These are phyloP conservation scores for Eucalyptus erythrocorys DNA, from an alignment of 345 rosid genomes.

Conservation along the genomic window DNA sequence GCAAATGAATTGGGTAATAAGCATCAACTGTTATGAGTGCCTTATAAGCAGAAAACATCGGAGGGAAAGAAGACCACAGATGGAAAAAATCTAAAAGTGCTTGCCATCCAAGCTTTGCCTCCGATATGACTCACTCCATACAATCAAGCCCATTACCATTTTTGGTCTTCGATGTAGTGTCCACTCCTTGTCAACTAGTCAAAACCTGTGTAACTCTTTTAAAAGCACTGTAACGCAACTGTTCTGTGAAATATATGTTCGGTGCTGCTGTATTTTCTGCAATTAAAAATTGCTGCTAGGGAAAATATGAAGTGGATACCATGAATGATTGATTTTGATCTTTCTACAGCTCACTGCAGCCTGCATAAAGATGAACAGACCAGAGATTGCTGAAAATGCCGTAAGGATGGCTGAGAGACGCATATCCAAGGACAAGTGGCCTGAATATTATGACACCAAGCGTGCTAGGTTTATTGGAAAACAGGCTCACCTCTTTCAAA, in stretches of 20 bases:
- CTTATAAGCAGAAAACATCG: neutral
- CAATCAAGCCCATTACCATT: neutral
- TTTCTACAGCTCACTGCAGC: slow-evolving; percentile 66
- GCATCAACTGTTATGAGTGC: neutral
- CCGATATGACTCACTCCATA: neutral
- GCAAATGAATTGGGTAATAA: neutral
- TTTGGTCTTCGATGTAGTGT: neutral
- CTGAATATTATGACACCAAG: slow-evolving; percentile 81
- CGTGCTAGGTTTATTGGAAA: slow-evolving; percentile 80
- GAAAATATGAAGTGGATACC: neutral
- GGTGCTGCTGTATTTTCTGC: neutral
- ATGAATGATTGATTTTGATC: neutral
- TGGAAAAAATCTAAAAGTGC: neutral
- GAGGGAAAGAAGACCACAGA: neutral
- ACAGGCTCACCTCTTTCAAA: slow-evolving; percentile 69
- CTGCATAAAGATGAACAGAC: slow-evolving; percentile 80
- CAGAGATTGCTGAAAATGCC: slow-evolving; percentile 74
- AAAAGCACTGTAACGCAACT: neutral
- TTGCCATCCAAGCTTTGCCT: neutral
- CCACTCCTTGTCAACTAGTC: neutral
- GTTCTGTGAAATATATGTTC: neutral
- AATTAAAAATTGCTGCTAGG: neutral
- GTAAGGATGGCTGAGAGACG: slow-evolving; percentile 61
- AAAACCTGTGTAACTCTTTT: neutral
- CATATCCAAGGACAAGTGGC: slow-evolving; percentile 73